These are phyloP conservation scores for Pythium coloratum DNA, from an alignment of 352 stramenopile species.

Conservation along the genomic window DNA sequence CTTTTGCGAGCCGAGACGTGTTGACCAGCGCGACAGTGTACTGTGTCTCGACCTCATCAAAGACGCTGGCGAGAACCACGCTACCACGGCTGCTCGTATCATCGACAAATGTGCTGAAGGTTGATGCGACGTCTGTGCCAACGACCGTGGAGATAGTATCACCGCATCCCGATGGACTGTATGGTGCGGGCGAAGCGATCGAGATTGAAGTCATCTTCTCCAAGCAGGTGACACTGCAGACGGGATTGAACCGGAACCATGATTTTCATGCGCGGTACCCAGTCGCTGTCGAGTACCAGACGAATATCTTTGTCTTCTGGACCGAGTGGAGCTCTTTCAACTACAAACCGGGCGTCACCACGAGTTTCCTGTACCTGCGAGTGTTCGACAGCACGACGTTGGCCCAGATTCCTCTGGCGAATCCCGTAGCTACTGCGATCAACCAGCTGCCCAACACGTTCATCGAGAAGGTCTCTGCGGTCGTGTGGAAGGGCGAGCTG, in stretches of 20 bases:
- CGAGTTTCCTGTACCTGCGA: conserved; percentile 55
- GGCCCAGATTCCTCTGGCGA: conserved; percentile 27
- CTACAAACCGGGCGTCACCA: conserved; percentile 19
- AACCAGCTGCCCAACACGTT: conserved; percentile 54
- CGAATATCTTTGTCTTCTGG: conserved; percentile 66
- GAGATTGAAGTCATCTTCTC: conserved; percentile 70
- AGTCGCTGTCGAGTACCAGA: conserved; percentile 35
- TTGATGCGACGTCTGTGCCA: conserved; percentile 59
- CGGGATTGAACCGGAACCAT: conserved; percentile 62
- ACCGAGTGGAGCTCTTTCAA: conserved; percentile 51
- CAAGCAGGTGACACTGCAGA: conserved; percentile 58
- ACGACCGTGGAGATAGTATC: conserved; percentile 66
- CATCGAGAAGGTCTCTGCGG: conserved; percentile 46
- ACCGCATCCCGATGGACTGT: conserved; percentile 40
- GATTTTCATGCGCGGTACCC: conserved; percentile 50
- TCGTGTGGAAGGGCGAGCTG: conserved; percentile 44
- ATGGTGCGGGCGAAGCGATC: conserved; percentile 65
- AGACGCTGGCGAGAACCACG: conserved; percentile 25
- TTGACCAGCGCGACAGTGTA: conserved; percentile 44
- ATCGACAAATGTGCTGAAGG: conserved; percentile 30
- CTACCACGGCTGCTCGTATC: conserved; percentile 45
- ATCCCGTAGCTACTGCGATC: conserved; percentile 27
- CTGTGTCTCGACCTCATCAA: conserved; percentile 47
- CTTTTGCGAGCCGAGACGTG: conserved; percentile 46
- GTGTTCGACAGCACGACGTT: conserved; percentile 51